These are phyloP conservation scores for Chaetomiaceae sp. DNA, from an alignment of 2,329 filamentous ascomycete species.

Conservation along the genomic window DNA sequence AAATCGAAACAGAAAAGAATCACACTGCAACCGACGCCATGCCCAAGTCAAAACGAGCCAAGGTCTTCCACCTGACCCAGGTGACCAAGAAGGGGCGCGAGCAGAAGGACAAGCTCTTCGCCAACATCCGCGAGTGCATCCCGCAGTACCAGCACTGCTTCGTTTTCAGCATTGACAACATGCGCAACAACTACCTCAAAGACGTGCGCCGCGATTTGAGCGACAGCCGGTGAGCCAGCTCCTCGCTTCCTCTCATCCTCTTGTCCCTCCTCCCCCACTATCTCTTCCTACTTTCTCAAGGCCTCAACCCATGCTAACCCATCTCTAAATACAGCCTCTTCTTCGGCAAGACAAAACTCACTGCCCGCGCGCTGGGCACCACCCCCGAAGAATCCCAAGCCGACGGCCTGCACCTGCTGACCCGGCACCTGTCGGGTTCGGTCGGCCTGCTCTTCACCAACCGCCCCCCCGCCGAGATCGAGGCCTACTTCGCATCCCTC, in stretches of 20 bases:
- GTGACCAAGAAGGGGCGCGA: conserved; percentile 90
- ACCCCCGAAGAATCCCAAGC: conserved; percentile 73
- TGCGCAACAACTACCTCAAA: conserved; percentile 96
- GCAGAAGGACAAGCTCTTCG: conserved; percentile 82
- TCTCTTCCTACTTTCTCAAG: not conserved
- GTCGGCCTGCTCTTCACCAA: conserved; percentile 90
- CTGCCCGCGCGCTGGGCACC: conserved; percentile 86
- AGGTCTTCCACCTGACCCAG: conserved; percentile 83
- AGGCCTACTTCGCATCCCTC: conserved; percentile 66
- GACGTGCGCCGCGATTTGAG: conserved; percentile 77
- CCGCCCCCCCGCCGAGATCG: conserved; percentile 60
- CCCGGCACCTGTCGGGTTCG: conserved; percentile 66
- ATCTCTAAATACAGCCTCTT: too few relatives aligned
- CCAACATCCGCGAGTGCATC: conserved; percentile 78
- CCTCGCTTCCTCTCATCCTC: conserved; percentile 15
- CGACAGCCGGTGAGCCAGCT: conserved; percentile 64
- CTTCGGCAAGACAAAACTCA: conserved; percentile 99
- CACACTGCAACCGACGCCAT: conserved; percentile 42
- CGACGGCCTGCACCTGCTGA: conserved; percentile 66
- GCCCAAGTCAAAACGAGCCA: conserved; percentile 94
- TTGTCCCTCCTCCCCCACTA: not conserved
- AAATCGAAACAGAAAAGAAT: too few relatives aligned
- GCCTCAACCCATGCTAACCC: not conserved
- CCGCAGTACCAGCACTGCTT: conserved; percentile 86
- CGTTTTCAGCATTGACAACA: conserved; percentile 91